phyloP scores from a whole-genome alignment of 2,329 filamentous ascomycete species.

The Sclerotiophoma versabilis region DNA sequence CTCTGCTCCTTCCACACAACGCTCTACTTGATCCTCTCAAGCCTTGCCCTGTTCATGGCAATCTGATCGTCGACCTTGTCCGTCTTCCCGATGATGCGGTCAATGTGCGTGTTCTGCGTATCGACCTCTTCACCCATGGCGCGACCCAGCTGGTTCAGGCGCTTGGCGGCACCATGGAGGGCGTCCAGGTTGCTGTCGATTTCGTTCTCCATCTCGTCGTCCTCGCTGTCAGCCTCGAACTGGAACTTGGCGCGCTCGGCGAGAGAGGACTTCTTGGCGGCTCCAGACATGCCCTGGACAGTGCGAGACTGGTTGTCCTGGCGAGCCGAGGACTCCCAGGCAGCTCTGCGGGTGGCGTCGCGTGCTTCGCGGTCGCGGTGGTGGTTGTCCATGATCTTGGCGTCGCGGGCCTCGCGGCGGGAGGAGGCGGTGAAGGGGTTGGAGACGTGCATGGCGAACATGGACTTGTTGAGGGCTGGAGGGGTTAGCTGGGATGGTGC shows the following conservation, averaged over 20 bases:
- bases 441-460: constrained; percentile 82
- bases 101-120: constrained; percentile 78
- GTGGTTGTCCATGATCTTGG: constrained; percentile 69
- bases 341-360: constrained; percentile 63
- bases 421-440: constrained; percentile 68
- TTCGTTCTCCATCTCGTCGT: constrained; percentile 71
- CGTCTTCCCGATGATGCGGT: constrained; percentile 81
- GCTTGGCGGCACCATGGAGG: constrained; percentile 67
- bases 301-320: constrained; percentile 31
- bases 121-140: constrained; percentile 80
- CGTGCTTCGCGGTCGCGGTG: constrained; percentile 62
- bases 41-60: constrained; percentile 75
- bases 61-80: constrained; percentile 80
- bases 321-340: constrained; percentile 47
- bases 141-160: constrained; percentile 75
- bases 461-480: constrained; percentile 75
- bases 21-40: constrained; percentile 69
- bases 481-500: not conserved
- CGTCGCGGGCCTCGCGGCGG: constrained; percentile 60
- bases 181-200: constrained; percentile 56
- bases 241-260: constrained; percentile 46
- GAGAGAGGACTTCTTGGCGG: constrained; percentile 32
- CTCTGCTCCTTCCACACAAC: not conserved
- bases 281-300: constrained; percentile 20
- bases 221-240: constrained; percentile 44